phyloP scores from a whole-genome alignment of 208 protist genomes.

The Crithidia expoeki region DNA sequence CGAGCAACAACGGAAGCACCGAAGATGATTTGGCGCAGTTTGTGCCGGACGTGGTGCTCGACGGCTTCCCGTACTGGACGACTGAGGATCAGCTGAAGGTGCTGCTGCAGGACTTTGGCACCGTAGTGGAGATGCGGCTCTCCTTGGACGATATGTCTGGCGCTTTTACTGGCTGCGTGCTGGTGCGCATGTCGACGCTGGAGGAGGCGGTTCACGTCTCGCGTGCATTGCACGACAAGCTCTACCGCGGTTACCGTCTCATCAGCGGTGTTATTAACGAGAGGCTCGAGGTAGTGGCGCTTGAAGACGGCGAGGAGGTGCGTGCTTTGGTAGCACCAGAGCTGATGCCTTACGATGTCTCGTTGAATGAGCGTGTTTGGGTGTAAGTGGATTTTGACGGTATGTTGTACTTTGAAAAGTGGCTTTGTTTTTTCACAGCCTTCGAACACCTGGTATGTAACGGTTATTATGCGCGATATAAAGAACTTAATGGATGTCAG shows the following conservation, averaged over 20 bases:
- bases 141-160: constrained; percentile 77
- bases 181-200: constrained; percentile 76
- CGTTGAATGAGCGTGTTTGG: constrained; percentile 74
- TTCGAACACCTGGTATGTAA: too few species aligned
- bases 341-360: constrained; percentile 42
- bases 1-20: constrained; percentile 21
- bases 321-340: constrained; percentile 31
- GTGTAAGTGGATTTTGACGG: constrained; percentile 40
- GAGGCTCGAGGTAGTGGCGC: constrained; percentile 68
- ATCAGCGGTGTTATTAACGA: constrained; percentile 73
- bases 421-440: too few species aligned
- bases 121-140: constrained; percentile 53
- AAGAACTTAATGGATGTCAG: too few species aligned
- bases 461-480: too few species aligned
- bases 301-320: constrained; percentile 55
- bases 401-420: too few species aligned
- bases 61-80: constrained; percentile 84
- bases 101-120: constrained; percentile 72
- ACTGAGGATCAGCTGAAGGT: constrained; percentile 79
- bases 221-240: constrained; percentile 57
- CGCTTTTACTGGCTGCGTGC: constrained; percentile 75
- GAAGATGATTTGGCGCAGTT: constrained; percentile 40
- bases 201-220: constrained; percentile 68
- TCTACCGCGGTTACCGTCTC: constrained; percentile 48
- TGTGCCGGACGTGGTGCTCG: constrained; percentile 81